Base-by-base conservation (phyloP, 352 stramenopile genomes). In the Globisporangium emineosum region DNA sequence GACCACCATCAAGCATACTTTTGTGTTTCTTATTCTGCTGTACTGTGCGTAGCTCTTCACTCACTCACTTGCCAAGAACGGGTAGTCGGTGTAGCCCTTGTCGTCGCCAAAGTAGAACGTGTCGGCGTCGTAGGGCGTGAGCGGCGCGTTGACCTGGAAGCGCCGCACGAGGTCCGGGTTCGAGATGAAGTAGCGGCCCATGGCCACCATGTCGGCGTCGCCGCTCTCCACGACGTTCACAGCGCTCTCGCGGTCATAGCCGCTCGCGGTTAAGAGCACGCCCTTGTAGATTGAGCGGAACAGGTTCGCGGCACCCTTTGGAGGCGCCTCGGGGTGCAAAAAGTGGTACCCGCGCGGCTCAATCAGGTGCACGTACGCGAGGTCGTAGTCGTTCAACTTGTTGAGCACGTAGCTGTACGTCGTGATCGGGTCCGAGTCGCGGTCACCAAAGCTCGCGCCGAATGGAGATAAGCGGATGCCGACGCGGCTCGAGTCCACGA, bases 341-440 rank as follows among this genome's bases (percentile, higher is more conserved):
- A 73, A 67, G 53, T 83, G 78, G 64, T 77, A 87, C 2, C 66
- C 72, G 37, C 70, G 71, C 37, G 83, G 80, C 67, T 92, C 81
- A 9, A 90, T 76, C 30, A 90, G 59, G 50, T 89, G 76, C 32
- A 77, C 59, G 64, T 91, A 90, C 23, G 72, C 83, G 35, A 91
- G 32, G 53, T 86, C 67, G 64, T 86, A 81, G 54, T 68, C 61
- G 70, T 83, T 88, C 21, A 91, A 69, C 59, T 81, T 77, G 19
- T 69, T 37, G 27, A 87, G 56, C 13, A 84, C 72, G 74, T 81
- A 78, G 35, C 55, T 71, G 66, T 88, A 90, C 8, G 83, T 80
- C 25, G 60, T 62, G 27, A 78, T 62, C 7, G 78, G 75, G 62
- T 87, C 69, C 29, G 71, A 82, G 54, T 87, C 76, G 30, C 71